Evolutionary conservation across 768 basidiomycete genomes (phyloP).

Genomic region (Ramaria sp.): DNA sequence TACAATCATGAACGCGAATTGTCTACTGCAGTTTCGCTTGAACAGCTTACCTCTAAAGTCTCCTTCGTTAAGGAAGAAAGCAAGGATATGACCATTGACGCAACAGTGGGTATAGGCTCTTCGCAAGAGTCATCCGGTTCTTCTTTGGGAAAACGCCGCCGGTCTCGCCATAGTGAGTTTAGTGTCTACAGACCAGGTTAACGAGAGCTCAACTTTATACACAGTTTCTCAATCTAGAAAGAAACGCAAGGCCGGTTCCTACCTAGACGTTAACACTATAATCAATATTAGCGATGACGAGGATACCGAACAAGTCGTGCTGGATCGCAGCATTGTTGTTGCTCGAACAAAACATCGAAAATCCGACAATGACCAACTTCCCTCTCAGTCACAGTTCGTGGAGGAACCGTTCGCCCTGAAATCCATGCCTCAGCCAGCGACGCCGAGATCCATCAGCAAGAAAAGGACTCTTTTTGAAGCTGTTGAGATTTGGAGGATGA

Average conservation of each 20-base stretch:
- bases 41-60: neutral
- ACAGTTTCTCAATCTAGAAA: neutral
- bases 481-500: neutral
- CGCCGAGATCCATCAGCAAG: neutral
- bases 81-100: neutral
- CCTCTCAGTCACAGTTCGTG: neutral
- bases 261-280: conserved; percentile 1
- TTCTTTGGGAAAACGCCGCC: conserved; percentile 2
- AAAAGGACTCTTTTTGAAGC: conserved; percentile 1
- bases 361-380: neutral
- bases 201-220: neutral
- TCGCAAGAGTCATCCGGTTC: neutral
- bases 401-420: neutral
- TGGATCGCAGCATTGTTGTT: conserved; percentile 4
- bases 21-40: neutral
- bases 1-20: neutral
- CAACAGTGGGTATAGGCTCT: neutral
- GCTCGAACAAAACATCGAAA: neutral
- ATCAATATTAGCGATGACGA: conserved; percentile 10
- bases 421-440: neutral
- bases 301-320: neutral
- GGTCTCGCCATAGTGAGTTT: neutral
- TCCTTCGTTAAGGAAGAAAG: neutral
- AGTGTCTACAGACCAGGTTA: neutral
- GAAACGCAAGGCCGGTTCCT: neutral